Conservation (phyloP, 495 filamentous ascomycete genomes). For the Annulohypoxylon bovei region DNA sequence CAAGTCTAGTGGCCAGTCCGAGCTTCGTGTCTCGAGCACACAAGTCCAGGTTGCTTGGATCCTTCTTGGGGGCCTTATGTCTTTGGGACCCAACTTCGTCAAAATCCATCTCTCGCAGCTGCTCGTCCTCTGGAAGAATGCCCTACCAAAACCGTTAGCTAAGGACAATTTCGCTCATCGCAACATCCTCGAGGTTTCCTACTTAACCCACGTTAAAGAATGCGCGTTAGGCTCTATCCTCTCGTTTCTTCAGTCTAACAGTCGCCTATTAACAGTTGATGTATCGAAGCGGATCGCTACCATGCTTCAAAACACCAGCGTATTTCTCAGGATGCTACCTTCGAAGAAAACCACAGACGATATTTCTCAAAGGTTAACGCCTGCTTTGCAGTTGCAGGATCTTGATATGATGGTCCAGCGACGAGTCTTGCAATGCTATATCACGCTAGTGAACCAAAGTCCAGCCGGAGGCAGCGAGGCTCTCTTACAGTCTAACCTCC, state of each 20-base stretch:
- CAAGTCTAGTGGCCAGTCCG: conserved; percentile 90
- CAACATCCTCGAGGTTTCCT: conserved; percentile 86
- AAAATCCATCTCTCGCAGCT: conserved; percentile 98
- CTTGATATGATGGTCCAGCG: conserved; percentile 92
- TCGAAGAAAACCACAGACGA: conserved; percentile 89
- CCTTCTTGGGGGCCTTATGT: conserved; percentile 95
- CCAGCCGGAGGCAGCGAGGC: conserved; percentile 82
- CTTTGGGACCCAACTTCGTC: conserved; percentile 95
- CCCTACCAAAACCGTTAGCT: conserved; percentile 89
- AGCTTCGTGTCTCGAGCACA: conserved; percentile 88
- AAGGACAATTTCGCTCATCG: conserved; percentile 87
- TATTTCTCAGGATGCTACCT: conserved; percentile 85
- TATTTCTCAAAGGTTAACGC: conserved; percentile 81
- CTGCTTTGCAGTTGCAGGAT: conserved; percentile 89
- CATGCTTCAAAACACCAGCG: conserved; percentile 95
- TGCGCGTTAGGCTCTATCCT: conserved; percentile 92
- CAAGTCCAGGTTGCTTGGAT: conserved; percentile 99
- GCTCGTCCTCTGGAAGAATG: conserved; percentile 97
- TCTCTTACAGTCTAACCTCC: conserved; percentile 87
- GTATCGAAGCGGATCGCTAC: conserved; percentile 91
- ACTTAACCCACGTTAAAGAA: conserved; percentile 93
- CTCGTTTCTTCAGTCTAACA: conserved; percentile 94
- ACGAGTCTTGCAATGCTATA: conserved; percentile 93
- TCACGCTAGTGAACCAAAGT: conserved; percentile 86
- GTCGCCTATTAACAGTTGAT: conserved; percentile 88